phyloP scores from a whole-genome alignment of 352 stramenopile genomes.

The Pythium diclinum region DNA sequence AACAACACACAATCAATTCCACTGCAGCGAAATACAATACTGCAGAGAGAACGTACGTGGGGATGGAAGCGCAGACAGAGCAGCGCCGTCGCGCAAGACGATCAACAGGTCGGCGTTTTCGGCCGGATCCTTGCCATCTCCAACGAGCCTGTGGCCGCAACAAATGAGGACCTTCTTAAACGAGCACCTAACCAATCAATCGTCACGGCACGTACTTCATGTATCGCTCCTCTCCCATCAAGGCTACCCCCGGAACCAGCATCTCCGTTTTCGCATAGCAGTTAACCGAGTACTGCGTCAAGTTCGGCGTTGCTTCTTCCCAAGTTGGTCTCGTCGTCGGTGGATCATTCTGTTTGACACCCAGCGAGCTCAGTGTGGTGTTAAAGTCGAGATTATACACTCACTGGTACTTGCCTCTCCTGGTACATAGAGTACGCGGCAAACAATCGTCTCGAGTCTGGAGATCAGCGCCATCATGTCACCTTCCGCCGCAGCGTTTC shows the following conservation, averaged over 20 bases:
- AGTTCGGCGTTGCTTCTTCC: slow-evolving; percentile 39
- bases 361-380: neutral
- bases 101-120: slow-evolving; percentile 54
- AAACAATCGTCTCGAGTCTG: slow-evolving; percentile 85
- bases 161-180: neutral
- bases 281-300: slow-evolving; percentile 85
- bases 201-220: slow-evolving; percentile 37
- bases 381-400: too few relatives aligned
- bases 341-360: slow-evolving; percentile 55
- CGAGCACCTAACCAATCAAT: neutral
- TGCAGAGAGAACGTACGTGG: slow-evolving; percentile 21
- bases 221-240: slow-evolving; percentile 58
- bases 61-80: slow-evolving; percentile 37
- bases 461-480: slow-evolving; percentile 89
- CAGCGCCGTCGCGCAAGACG: slow-evolving; percentile 54
- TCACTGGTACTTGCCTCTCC: slow-evolving; percentile 34
- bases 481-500: slow-evolving; percentile 69
- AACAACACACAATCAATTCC: neutral
- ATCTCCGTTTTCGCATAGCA: slow-evolving; percentile 50
- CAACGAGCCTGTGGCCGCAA: slow-evolving; percentile 37
- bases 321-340: slow-evolving; percentile 62
- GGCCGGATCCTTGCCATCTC: slow-evolving; percentile 53
- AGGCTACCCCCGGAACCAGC: slow-evolving; percentile 32
- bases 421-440: slow-evolving; percentile 79
- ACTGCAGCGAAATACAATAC: neutral